These are phyloP conservation scores for Starmera caribaea DNA, from an alignment of 805 yeast species.

Conservation along the genomic window DNA sequence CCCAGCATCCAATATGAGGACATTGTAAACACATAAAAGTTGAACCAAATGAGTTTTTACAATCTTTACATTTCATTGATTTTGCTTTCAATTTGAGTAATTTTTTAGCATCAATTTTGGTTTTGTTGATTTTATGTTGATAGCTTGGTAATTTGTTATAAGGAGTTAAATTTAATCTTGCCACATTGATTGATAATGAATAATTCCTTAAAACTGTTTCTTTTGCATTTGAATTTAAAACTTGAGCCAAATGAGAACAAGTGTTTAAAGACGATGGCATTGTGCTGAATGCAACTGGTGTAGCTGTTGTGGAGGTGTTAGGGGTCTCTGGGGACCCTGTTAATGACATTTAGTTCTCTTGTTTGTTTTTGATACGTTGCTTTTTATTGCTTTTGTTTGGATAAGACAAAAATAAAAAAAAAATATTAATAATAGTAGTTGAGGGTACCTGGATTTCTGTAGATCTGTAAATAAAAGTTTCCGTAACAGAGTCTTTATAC, in stretches of 20 bases:
- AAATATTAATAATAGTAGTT: too few species aligned
- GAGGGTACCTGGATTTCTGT: too few species aligned
- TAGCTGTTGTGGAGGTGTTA: not conserved
- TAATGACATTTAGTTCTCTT: not conserved
- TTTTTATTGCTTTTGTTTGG: too few species aligned
- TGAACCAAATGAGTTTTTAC: constrained; percentile 27
- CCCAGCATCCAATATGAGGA: constrained; percentile 65
- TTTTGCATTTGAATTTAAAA: constrained; percentile 15
- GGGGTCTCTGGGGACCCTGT: not conserved
- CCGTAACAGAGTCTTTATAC: not conserved
- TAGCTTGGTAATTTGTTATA: constrained; percentile 3
- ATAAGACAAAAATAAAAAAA: too few species aligned
- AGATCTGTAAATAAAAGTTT: too few species aligned
- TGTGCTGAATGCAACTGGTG: not conserved
- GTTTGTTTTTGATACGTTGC: too few species aligned
- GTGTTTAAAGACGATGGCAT: constrained; percentile 6
- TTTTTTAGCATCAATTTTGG: constrained; percentile 23
- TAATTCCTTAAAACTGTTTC: constrained; percentile 19
- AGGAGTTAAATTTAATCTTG: constrained; percentile 6
- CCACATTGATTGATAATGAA: constrained; percentile 15
- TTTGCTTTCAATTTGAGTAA: constrained; percentile 32
- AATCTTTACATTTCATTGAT: constrained; percentile 42
- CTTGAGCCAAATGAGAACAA: constrained; percentile 19
- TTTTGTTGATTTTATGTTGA: constrained; percentile 5
- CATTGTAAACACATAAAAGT: constrained; percentile 66